Percentiles rank a stretch among this genome's conserved stretches.
These are phyloP conservation scores for Tylopilus rubrobrunneus DNA, from an alignment of 768 basidiomycete species.

Conservation along the genomic window DNA sequence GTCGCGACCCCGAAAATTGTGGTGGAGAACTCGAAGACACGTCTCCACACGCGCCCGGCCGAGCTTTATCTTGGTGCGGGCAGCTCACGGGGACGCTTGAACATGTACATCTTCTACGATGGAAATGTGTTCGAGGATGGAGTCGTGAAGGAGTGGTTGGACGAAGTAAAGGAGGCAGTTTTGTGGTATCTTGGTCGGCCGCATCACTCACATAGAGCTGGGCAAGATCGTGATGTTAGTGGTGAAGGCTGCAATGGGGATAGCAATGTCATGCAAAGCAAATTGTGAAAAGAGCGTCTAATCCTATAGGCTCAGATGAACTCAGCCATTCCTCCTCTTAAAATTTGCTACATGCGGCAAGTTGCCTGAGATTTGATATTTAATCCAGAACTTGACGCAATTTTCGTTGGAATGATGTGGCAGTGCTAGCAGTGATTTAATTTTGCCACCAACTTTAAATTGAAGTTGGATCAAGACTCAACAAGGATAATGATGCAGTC, in stretches of 20 bases:
- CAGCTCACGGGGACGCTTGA: conserved; percentile 31
- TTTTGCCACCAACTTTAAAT: too few relatives aligned
- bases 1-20: conserved; percentile 8
- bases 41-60: conserved; percentile 41
- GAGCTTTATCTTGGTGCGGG: conserved; percentile 44
- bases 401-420: too few relatives aligned
- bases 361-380: too few relatives aligned
- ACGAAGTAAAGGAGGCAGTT: conserved; percentile 37
- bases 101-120: conserved; percentile 37
- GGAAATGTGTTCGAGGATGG: conserved; percentile 42
- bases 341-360: too few relatives aligned
- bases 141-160: conserved; percentile 44
- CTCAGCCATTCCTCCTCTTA: too few relatives aligned
- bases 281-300: not conserved
- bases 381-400: too few relatives aligned
- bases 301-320: too few relatives aligned
- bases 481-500: too few relatives aligned
- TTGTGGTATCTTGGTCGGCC: conserved; percentile 28
- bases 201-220: not conserved
- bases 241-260: not conserved
- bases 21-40: conserved; percentile 4
- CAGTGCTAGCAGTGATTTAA: too few relatives aligned
- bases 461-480: too few relatives aligned
- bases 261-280: not conserved
- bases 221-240: not conserved